phyloP scores from a whole-genome alignment of 2,329 filamentous ascomycete species.

The Alternaria rosae region DNA sequence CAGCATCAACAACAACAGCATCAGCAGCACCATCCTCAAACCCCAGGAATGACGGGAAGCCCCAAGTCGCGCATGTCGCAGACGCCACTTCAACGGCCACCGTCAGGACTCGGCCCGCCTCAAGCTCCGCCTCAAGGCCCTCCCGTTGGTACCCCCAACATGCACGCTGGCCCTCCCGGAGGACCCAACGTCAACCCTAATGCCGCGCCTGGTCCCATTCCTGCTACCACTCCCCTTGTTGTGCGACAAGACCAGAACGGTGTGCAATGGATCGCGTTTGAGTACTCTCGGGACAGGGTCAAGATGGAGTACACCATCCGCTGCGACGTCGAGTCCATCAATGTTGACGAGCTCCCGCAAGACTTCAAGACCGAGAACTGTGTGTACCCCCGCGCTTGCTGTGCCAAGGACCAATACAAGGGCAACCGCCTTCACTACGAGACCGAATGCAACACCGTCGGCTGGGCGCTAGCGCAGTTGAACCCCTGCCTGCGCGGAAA shows the following conservation, averaged over 20 bases:
- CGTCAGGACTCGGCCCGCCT: conserved; percentile 55
- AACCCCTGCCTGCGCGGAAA: conserved; percentile 92
- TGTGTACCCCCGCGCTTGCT: conserved; percentile 95
- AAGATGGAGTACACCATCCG: conserved; percentile 99
- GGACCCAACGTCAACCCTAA: conserved; percentile 76
- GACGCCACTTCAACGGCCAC: conserved; percentile 64
- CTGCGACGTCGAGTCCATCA: conserved; percentile 96
- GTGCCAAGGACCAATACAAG: conserved; percentile 92
- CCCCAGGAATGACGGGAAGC: conserved; percentile 69
- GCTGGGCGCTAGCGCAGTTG: conserved; percentile 95
- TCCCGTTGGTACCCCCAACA: conserved; percentile 51
- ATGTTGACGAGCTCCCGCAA: conserved; percentile 80
- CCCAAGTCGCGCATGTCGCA: conserved; percentile 59
- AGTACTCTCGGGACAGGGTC: conserved; percentile 94
- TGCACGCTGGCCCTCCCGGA: conserved; percentile 50
- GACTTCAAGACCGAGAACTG: conserved; percentile 99
- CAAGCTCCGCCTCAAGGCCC: conserved; percentile 51
- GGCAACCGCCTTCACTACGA: conserved; percentile 96
- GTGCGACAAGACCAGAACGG: conserved; percentile 95
- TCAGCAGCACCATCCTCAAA: conserved; percentile 54
- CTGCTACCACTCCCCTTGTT: conserved; percentile 92
- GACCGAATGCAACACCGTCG: conserved; percentile 98
- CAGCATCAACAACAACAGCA: conserved; percentile 54
- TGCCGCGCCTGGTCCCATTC: conserved; percentile 93
- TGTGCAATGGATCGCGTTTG: conserved; percentile 98